phyloP scores from a whole-genome alignment of 768 basidiomycete genomes.

The Collybia sp. region DNA sequence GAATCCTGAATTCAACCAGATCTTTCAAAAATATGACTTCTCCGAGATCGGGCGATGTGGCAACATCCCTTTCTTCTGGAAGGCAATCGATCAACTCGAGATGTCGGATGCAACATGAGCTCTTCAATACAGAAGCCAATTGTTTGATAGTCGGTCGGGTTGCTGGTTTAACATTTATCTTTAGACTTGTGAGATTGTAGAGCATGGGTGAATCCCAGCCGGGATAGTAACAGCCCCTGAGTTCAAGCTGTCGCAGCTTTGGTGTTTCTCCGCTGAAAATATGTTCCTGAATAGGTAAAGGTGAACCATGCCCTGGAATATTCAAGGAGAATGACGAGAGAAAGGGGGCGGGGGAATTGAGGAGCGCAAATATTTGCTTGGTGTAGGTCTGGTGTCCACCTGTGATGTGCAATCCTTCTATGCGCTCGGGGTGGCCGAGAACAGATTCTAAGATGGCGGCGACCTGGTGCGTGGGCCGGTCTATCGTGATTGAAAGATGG shows the following conservation, averaged over 20 bases:
- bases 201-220: slow-evolving; percentile 31
- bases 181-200: slow-evolving; percentile 29
- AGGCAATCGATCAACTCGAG: slow-evolving; percentile 31
- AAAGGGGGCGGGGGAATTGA: slow-evolving; percentile 27
- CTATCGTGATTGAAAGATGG: slow-evolving; percentile 20
- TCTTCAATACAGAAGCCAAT: slow-evolving; percentile 25
- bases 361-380: slow-evolving; percentile 15
- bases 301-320: slow-evolving; percentile 12
- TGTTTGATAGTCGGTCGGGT: slow-evolving; percentile 24
- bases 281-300: slow-evolving; percentile 16
- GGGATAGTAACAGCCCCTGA: slow-evolving; percentile 25
- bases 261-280: slow-evolving; percentile 27
- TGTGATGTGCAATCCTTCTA: slow-evolving; percentile 24
- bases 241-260: slow-evolving; percentile 27
- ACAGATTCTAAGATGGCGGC: slow-evolving; percentile 22
- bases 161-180: slow-evolving; percentile 22
- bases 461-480: slow-evolving; percentile 19
- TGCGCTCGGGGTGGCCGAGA: slow-evolving; percentile 26
- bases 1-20: slow-evolving; percentile 16
- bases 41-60: background rate
- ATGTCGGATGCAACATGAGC: slow-evolving; percentile 26
- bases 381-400: slow-evolving; percentile 20
- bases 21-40: slow-evolving; percentile 14
- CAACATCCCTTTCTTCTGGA: slow-evolving; percentile 16
- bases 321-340: slow-evolving; percentile 13